These are phyloP conservation scores for Barbatosphaeria neglecta DNA, from an alignment of 495 filamentous ascomycete genomes.

Conservation along the genomic window DNA sequence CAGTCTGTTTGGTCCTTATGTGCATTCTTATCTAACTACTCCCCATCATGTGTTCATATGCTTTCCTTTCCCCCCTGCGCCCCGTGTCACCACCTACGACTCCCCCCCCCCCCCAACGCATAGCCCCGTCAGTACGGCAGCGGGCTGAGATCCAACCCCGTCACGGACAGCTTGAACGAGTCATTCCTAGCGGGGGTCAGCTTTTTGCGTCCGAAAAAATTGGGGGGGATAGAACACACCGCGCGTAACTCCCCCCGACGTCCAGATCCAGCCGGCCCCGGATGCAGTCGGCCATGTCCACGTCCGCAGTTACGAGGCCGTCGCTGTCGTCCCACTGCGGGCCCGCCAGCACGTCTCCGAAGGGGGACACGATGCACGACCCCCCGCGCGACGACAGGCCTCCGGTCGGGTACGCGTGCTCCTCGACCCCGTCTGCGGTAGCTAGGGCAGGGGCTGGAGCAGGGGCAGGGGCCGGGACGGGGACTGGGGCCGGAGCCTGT, in stretches of 20 bases:
- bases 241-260: conserved; percentile 67
- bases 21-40: not conserved
- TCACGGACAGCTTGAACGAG: conserved; percentile 65
- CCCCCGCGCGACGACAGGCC: conserved; percentile 59
- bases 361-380: conserved; percentile 68
- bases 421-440: not conserved
- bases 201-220: not conserved
- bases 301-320: conserved; percentile 32
- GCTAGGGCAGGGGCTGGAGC: no score
- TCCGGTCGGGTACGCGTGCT: conserved; percentile 6
- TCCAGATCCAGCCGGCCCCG: conserved; percentile 50
- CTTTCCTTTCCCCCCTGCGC: not conserved
- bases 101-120: not conserved
- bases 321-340: conserved; percentile 74
- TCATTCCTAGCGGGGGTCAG: conserved; percentile 44
- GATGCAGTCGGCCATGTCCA: conserved; percentile 42
- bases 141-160: conserved; percentile 60
- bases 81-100: not conserved
- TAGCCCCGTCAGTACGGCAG: conserved; percentile 40
- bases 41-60: not conserved
- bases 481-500: no score
- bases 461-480: no score
- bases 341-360: conserved; percentile 65
- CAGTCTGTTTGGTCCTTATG: no score
- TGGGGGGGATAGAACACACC: conserved; percentile 12